A percentile compares a stretch with the other conserved stretches of the same genome.
Evolutionary conservation across 768 basidiomycete genomes (phyloP).

Genomic region (Suillus ampliporus): DNA sequence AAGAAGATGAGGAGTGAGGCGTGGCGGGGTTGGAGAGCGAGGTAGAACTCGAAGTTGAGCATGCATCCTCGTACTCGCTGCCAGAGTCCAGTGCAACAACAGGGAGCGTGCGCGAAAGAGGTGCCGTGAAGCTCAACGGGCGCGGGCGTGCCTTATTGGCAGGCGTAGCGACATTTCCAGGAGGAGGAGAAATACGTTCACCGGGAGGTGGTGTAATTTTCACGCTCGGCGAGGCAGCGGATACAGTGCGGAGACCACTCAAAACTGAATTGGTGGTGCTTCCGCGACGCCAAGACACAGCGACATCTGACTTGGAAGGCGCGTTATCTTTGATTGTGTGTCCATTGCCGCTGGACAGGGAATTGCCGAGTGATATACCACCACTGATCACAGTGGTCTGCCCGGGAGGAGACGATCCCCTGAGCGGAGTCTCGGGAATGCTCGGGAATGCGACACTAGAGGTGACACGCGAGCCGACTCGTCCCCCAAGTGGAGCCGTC

Average conservation of each 20-base stretch:
- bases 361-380: constrained; percentile 69
- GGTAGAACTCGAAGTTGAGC: constrained; percentile 63
- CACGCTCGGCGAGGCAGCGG: constrained; percentile 61
- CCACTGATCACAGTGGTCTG: constrained; percentile 75
- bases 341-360: constrained; percentile 43
- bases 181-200: constrained; percentile 63
- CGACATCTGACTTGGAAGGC: constrained; percentile 84
- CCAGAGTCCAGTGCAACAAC: constrained; percentile 62
- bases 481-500: constrained; percentile 80
- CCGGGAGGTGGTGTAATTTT: constrained; percentile 75
- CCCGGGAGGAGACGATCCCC: constrained; percentile 48
- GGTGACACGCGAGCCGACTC: constrained; percentile 67
- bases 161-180: constrained; percentile 30
- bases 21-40: constrained; percentile 78
- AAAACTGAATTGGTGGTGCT: constrained; percentile 73
- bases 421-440: constrained; percentile 51
- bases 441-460: constrained; percentile 46
- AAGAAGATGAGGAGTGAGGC: constrained; percentile 71
- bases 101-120: constrained; percentile 51
- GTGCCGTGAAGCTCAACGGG: constrained; percentile 65
- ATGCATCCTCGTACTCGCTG: constrained; percentile 58
- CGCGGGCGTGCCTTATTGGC: constrained; percentile 59
- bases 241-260: constrained; percentile 63
- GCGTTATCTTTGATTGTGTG: constrained; percentile 33
- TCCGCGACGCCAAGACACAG: constrained; percentile 81